A percentile compares a stretch with the other conserved stretches of the same genome.
Conservation (phyloP, 352 stramenopile genomes). For the Globisporangium abappressorium region DNA sequence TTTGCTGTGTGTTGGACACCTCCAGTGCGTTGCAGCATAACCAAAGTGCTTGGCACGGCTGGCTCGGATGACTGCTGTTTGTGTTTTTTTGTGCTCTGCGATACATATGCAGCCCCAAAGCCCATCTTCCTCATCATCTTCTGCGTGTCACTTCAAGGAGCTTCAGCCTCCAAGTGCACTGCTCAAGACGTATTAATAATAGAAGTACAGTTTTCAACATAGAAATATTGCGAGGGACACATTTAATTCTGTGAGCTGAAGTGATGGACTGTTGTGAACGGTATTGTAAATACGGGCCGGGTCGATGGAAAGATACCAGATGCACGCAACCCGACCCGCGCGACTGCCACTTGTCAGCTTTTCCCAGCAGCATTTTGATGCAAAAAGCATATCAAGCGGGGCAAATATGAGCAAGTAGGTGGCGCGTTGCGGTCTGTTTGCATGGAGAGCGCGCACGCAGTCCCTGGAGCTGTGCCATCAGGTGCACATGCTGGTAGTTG, state of each 20-base stretch:
- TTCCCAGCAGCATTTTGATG: conserved; percentile 5
- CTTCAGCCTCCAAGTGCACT: neutral
- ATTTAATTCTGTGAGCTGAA: neutral
- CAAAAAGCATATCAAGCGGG: conserved; percentile 7
- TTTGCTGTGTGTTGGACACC: neutral
- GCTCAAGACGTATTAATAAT: neutral
- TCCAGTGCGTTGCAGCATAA: neutral
- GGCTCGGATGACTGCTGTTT: neutral
- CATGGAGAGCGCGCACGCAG: neutral
- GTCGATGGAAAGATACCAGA: neutral
- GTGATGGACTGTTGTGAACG: neutral
- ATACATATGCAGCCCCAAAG: neutral
- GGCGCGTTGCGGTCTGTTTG: neutral
- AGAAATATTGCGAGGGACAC: neutral
- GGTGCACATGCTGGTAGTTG: neutral
- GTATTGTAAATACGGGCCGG: neutral
- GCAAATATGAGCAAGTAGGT: conserved; percentile 14
- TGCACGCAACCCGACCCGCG: neutral
- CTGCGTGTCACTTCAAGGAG: neutral
- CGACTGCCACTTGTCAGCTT: conserved; percentile 8
- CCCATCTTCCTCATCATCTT: neutral
- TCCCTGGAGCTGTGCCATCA: neutral
- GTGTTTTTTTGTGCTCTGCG: neutral
- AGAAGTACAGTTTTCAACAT: neutral
- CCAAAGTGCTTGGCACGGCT: neutral